Evolutionary conservation across 805 yeast species (phyloP).

Genomic region (Candida orba): DNA sequence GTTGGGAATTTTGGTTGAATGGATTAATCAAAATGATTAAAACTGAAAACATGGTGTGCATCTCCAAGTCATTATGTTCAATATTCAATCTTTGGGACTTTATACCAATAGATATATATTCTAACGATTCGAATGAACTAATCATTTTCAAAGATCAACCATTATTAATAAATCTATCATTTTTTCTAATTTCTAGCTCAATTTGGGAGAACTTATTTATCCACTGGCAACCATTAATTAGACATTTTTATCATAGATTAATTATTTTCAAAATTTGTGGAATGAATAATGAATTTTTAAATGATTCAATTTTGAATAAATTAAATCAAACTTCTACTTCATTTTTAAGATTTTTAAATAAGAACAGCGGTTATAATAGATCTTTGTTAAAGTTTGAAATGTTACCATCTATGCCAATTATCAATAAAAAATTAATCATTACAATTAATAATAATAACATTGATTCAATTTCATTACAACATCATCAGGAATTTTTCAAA

Average conservation of each 20-base stretch:
- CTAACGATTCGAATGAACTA: background rate
- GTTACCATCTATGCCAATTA: slow-evolving; percentile 30
- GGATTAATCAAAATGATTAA: slow-evolving; percentile 52
- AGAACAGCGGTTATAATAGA: background rate
- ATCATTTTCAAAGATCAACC: background rate
- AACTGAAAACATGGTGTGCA: slow-evolving; percentile 54
- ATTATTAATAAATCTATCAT: too few relatives aligned
- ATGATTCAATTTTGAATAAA: too few relatives aligned
- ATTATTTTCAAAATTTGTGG: slow-evolving; percentile 54
- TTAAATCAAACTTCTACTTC: slow-evolving; percentile 3
- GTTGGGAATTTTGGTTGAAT: slow-evolving; percentile 76
- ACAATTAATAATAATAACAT: slow-evolving; percentile 24
- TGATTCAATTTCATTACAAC: slow-evolving; percentile 1
- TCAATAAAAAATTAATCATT: slow-evolving; percentile 44
- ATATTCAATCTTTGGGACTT: slow-evolving; percentile 70
- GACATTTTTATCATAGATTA: slow-evolving; percentile 61
- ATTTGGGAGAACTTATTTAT: slow-evolving; percentile 54
- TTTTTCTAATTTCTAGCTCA: slow-evolving; percentile 32
- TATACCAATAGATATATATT: slow-evolving; percentile 37
- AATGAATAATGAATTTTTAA: background rate
- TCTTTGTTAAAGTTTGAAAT: slow-evolving; percentile 6
- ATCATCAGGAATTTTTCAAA: too few relatives aligned
- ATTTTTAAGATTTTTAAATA: background rate
- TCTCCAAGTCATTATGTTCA: slow-evolving; percentile 56
- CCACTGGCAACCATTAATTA: slow-evolving; percentile 75